A percentile compares a stretch with the other conserved stretches of the same genome.
phyloP scores from a whole-genome alignment of 441 rosid genomes.

The Mallotus japonicus region DNA sequence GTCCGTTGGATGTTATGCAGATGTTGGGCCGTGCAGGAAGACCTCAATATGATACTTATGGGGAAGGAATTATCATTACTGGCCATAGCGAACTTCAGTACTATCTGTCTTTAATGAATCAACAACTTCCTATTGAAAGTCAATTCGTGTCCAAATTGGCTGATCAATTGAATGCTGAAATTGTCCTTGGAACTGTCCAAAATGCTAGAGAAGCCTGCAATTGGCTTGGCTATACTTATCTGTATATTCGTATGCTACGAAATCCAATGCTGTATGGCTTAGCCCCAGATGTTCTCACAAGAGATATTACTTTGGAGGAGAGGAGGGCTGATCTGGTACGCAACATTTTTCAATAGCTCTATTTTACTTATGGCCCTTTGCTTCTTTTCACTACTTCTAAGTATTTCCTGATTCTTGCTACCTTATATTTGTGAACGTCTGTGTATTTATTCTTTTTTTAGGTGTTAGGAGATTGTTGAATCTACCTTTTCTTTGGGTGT shows the following conservation, averaged over 20 bases:
- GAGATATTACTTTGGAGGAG: slow-evolving; percentile 75
- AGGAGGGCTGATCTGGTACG: slow-evolving; percentile 96
- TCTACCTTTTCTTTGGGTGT: no score
- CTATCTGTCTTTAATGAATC: slow-evolving; percentile 93
- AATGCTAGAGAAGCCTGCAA: slow-evolving; percentile 96
- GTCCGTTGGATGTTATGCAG: slow-evolving; percentile 97
- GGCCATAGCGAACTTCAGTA: slow-evolving; percentile 81
- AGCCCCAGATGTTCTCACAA: slow-evolving; percentile 72
- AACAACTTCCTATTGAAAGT: slow-evolving; percentile 95
- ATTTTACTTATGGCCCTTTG: neutral
- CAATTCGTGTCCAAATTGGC: slow-evolving; percentile 88
- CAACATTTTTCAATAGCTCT: neutral
- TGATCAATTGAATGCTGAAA: slow-evolving; percentile 97
- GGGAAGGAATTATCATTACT: slow-evolving; percentile 93
- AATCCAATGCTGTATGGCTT: slow-evolving; percentile 86
- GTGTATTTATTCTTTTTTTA: neutral
- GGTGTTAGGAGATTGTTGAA: neutral
- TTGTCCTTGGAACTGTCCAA: slow-evolving; percentile 94
- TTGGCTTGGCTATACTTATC: slow-evolving; percentile 90
- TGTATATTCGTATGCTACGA: slow-evolving; percentile 80
- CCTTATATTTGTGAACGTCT: neutral
- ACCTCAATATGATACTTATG: slow-evolving; percentile 87
- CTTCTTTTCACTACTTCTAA: neutral
- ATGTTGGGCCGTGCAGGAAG: slow-evolving; percentile 99
- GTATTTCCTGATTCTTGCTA: neutral